These are phyloP conservation scores for Artemisia tridentata DNA, from an alignment of 129 eudicot species.

Conservation along the genomic window DNA sequence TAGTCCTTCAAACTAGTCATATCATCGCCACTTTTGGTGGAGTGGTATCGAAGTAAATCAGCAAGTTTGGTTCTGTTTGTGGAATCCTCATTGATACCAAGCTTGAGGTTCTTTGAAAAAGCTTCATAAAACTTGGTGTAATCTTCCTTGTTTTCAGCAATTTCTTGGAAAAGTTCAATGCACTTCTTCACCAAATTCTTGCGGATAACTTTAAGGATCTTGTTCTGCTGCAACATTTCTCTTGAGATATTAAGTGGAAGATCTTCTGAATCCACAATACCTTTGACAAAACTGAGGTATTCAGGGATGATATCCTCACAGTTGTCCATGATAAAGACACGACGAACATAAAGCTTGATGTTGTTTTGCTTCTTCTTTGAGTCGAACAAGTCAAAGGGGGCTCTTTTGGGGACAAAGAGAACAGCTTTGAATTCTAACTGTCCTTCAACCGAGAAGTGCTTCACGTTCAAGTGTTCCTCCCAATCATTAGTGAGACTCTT, in stretches of 20 bases:
- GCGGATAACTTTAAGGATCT: constrained; percentile 24
- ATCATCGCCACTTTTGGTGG: constrained; percentile 84
- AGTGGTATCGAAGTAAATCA: constrained; percentile 70
- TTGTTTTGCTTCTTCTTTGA: constrained; percentile 73
- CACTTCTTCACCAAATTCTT: constrained; percentile 29
- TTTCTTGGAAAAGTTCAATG: constrained; percentile 26
- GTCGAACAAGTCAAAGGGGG: constrained; percentile 75
- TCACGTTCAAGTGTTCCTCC: constrained; percentile 72
- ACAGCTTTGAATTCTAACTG: constrained; percentile 73
- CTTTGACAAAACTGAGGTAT: constrained; percentile 70
- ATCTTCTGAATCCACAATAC: constrained; percentile 86
- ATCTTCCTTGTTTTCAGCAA: constrained; percentile 49
- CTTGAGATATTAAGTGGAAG: constrained; percentile 78
- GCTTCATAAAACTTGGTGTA: constrained; percentile 82
- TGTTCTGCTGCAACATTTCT: constrained; percentile 30
- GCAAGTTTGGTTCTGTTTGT: constrained; percentile 66
- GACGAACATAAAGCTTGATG: constrained; percentile 86
- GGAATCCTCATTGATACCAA: constrained; percentile 77
- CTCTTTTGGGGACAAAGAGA: constrained; percentile 73
- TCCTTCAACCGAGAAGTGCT: constrained; percentile 79
- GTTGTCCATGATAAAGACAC: constrained; percentile 86
- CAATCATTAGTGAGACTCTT: constrained; percentile 76
- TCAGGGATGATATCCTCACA: constrained; percentile 85
- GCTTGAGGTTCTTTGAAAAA: constrained; percentile 81
- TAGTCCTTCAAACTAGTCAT: constrained; percentile 83